phyloP scores from a whole-genome alignment of 495 filamentous ascomycete genomes.

The Pseudevernia furfuracea region DNA sequence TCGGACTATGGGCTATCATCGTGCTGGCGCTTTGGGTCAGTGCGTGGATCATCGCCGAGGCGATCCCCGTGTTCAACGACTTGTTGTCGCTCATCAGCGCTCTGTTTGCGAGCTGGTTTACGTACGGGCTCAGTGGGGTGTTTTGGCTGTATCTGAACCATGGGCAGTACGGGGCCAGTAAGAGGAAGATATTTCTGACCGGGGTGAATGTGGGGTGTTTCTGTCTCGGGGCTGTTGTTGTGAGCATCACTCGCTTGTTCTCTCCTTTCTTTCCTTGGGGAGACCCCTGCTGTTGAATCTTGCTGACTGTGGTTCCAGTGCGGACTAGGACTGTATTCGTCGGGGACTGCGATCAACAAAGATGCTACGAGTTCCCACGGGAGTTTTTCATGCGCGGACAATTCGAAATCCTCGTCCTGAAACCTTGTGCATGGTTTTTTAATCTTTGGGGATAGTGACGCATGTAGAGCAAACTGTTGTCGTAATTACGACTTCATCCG shows the following conservation, averaged over 20 bases:
- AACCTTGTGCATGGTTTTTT: no score
- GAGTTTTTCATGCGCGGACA: constrained; percentile 41
- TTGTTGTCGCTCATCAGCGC: constrained; percentile 46
- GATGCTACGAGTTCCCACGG: constrained; percentile 30
- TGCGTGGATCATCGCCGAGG: constrained; percentile 64
- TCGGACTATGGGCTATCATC: constrained; percentile 52
- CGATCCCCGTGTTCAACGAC: constrained; percentile 65
- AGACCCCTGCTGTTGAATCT: not conserved
- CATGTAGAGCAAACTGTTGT: no score
- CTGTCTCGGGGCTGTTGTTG: constrained; percentile 32
- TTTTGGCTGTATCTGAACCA: constrained; percentile 41
- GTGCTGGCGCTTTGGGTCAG: constrained; percentile 52
- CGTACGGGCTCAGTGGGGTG: constrained; percentile 37
- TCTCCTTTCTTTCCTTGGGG: not conserved
- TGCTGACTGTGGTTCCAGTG: constrained; percentile 29
- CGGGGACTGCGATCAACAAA: constrained; percentile 37
- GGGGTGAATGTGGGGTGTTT: constrained; percentile 31
- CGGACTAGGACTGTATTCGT: constrained; percentile 39
- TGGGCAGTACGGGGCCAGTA: constrained; percentile 29
- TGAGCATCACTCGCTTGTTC: constrained; percentile 21
- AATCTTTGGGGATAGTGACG: no score
- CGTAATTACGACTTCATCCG: no score
- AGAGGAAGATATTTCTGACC: constrained; percentile 32
- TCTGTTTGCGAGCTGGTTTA: constrained; percentile 36
- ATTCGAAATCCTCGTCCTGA: constrained; percentile 23